Percentiles rank a stretch among this genome's conserved stretches.
These are phyloP conservation scores for Pholiota conissans DNA, from an alignment of 768 basidiomycete genomes.

Conservation along the genomic window DNA sequence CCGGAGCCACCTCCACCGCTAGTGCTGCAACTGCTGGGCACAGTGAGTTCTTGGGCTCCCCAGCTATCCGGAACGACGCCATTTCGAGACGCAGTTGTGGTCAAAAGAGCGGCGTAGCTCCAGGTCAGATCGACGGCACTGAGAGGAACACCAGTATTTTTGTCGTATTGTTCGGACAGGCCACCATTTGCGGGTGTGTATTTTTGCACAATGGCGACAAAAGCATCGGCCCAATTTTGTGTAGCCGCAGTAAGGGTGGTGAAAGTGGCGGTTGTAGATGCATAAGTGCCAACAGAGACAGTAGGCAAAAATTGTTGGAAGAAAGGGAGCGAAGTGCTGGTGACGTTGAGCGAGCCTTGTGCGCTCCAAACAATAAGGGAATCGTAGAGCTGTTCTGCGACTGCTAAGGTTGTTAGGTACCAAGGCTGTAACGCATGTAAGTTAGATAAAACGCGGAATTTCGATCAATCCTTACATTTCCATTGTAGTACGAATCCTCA, in stretches of 20 bases:
- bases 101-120: slow-evolving; percentile 74
- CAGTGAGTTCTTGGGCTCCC: slow-evolving; percentile 61
- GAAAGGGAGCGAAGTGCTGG: no score
- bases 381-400: slow-evolving; percentile 80
- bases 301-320: no score
- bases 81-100: slow-evolving; percentile 51
- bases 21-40: slow-evolving; percentile 43
- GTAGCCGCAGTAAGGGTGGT: slow-evolving; percentile 47
- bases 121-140: slow-evolving; percentile 73
- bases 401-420: slow-evolving; percentile 73
- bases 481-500: slow-evolving; percentile 66
- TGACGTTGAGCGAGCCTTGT: no score
- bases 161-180: slow-evolving; percentile 68
- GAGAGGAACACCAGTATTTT: slow-evolving; percentile 45
- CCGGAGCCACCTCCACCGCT: slow-evolving; percentile 6
- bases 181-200: slow-evolving; percentile 64
- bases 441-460: no score
- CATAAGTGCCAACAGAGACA: slow-evolving; percentile 56
- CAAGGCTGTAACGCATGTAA: slow-evolving; percentile 58
- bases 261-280: slow-evolving; percentile 46
- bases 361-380: no score
- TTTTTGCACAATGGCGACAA: slow-evolving; percentile 52
- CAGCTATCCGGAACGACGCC: slow-evolving; percentile 53
- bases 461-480: slow-evolving; percentile 71
- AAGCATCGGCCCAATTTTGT: slow-evolving; percentile 63